phyloP scores from a whole-genome alignment of 441 rosid species.

The Populus trichocarpa region DNA sequence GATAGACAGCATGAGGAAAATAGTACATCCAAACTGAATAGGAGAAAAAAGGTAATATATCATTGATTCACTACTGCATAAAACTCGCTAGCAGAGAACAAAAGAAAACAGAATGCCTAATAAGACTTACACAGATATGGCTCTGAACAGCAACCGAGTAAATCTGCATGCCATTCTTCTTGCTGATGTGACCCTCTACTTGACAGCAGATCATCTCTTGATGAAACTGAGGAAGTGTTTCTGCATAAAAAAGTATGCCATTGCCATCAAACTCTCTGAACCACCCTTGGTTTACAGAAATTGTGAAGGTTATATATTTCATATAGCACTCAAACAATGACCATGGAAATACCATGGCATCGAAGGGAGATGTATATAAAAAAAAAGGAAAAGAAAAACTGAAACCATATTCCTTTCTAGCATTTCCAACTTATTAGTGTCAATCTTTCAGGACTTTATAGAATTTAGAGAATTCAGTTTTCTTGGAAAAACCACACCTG shows the following conservation, averaged over 20 bases:
- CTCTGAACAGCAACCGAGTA: conserved; percentile 83
- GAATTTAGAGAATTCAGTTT: neutral
- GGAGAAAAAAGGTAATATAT: neutral
- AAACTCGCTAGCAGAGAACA: neutral
- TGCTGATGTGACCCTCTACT: conserved; percentile 43
- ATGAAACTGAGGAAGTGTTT: conserved; percentile 64
- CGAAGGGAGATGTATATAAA: neutral
- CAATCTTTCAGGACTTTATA: neutral
- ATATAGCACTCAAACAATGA: conserved; percentile 2
- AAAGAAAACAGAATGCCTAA: neutral
- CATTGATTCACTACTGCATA: neutral
- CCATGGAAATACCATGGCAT: conserved; percentile 7
- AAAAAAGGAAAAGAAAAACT: no score
- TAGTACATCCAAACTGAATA: neutral
- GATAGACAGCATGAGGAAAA: neutral
- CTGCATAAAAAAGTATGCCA: conserved; percentile 39
- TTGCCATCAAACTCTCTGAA: conserved; percentile 19
- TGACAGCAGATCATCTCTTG: conserved; percentile 64
- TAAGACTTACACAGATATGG: conserved; percentile 67
- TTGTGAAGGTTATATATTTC: conserved; percentile 10
- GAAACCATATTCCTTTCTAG: neutral
- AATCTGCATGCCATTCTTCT: conserved; percentile 83
- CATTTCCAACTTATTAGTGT: neutral
- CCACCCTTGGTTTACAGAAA: conserved; percentile 1
- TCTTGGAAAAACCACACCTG: neutral